Evolutionary conservation across 2,329 filamentous ascomycete species (phyloP).

Genomic region (Dendrostoma leiphaemia): DNA sequence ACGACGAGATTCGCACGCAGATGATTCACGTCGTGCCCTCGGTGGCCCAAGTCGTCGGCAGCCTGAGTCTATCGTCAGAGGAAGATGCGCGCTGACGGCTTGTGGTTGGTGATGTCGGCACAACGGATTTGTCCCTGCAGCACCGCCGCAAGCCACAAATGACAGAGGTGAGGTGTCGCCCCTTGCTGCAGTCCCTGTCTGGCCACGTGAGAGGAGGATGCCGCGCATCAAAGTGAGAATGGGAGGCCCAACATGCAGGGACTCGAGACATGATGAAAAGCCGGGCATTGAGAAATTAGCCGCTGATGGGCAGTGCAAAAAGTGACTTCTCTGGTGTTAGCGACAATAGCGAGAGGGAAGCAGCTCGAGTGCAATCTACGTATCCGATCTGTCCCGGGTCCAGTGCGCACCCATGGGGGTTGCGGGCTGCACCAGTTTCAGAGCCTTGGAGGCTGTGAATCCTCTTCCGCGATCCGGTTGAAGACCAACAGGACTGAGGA

Average conservation of each 20-base stretch:
- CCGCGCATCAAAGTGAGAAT: not conserved
- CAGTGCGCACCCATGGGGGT: not conserved
- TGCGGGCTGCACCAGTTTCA: not conserved
- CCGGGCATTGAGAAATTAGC: not conserved
- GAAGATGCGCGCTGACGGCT: not conserved
- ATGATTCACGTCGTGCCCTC: not conserved
- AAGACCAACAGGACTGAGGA: not conserved
- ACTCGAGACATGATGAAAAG: not conserved
- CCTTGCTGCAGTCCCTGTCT: not conserved
- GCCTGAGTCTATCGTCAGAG: not conserved
- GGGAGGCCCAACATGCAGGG: not conserved
- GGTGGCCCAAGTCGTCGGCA: not conserved
- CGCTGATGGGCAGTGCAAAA: not conserved
- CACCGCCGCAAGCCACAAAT: not conserved
- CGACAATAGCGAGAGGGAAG: not conserved
- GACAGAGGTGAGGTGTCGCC: not conserved
- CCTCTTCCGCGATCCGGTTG: not conserved
- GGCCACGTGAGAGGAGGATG: not conserved
- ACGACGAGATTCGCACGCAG: not conserved
- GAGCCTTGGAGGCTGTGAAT: not conserved
- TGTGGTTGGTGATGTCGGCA: not conserved
- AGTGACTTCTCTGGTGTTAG: slow-evolving; percentile 3
- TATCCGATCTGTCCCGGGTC: not conserved
- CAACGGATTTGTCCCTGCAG: not conserved
- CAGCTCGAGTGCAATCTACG: not conserved